Conservation (phyloP, 768 basidiomycete species). For the Trametes cingulata region DNA sequence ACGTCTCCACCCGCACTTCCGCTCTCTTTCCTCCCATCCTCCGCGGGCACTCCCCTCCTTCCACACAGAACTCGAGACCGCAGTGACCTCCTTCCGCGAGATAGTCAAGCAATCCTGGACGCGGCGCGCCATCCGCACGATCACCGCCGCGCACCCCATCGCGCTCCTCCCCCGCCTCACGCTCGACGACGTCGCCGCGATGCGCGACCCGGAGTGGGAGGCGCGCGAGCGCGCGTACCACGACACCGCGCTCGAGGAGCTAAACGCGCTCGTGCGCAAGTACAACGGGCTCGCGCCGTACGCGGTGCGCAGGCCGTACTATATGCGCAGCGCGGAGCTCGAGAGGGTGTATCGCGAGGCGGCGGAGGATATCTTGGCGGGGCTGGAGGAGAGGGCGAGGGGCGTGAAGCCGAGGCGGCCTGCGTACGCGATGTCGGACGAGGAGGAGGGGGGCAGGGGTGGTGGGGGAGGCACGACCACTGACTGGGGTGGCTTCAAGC, state of each 20-base stretch:
- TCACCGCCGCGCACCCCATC: slow-evolving; percentile 48
- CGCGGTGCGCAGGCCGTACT: slow-evolving; percentile 65
- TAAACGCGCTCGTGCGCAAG: slow-evolving; percentile 75
- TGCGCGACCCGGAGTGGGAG: slow-evolving; percentile 74
- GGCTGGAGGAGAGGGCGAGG: slow-evolving; percentile 34
- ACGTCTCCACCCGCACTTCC: background rate
- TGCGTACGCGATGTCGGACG: slow-evolving; percentile 1
- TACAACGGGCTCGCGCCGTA: slow-evolving; percentile 83
- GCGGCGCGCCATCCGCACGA: slow-evolving; percentile 67
- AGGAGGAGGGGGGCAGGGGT: slow-evolving; percentile 16
- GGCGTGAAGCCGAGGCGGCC: background rate
- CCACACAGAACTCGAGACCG: slow-evolving; percentile 61
- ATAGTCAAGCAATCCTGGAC: slow-evolving; percentile 69
- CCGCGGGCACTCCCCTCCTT: background rate
- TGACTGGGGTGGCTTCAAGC: slow-evolving; percentile 18
- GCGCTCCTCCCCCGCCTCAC: slow-evolving; percentile 38
- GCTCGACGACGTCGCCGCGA: slow-evolving; percentile 38
- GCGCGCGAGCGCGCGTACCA: slow-evolving; percentile 67
- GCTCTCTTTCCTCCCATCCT: background rate
- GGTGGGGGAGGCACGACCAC: background rate
- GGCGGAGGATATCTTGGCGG: slow-evolving; percentile 52
- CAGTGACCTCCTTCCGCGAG: slow-evolving; percentile 61
- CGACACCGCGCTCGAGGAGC: slow-evolving; percentile 62
- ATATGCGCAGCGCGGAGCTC: slow-evolving; percentile 59
- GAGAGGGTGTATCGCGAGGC: slow-evolving; percentile 51